Evolutionary conservation across 192 early-diverging fungal species (phyloP), one percentile per base, ranked within the genome.

Genomic region (Blastocladiella britannica): DNA sequence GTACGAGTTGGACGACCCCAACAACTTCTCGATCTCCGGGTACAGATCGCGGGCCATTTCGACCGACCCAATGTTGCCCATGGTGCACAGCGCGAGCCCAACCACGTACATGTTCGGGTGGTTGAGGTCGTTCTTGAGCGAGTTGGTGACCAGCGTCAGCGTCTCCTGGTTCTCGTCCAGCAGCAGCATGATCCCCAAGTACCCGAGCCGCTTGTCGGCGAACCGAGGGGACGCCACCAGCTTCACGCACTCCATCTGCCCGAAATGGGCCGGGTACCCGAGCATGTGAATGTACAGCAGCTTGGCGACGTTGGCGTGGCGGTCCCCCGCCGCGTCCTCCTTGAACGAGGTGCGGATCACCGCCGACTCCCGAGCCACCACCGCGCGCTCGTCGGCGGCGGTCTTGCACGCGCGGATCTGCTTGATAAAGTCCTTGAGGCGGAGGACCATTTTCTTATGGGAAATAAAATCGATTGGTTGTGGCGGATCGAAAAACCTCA

Each of bases 241-340:
- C 70, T 99, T 99, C 29, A 99, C 70, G 65, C 95, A 99, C 67
- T 99, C 95, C 51, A 99, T 92, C 72, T 99, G 95, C 24, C 95
- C 95, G 70, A 97, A 99, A 66, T 97, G 95, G 26, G 93, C 95
- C 28, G 93, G 91, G 62, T 94, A 95, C 22, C 95, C 91, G 22
- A 99, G 79, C 87, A 99, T 87, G 64, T 94, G 89, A 58, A 99
- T 94, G 63, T 99, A 99, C 12, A 99, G 75, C 62, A 99, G 73
- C 69, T 99, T 99, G 26, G 89, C 87, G 31, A 99, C 84, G 71
- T 97, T 99, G 58, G 84, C 75, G 66, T 91, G 86, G 29, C 93
- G 79, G 25, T 84, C 77, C 43, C 91, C 92, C 54, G 76, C 79
- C 68, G 91, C 88, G 63, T 92, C 93, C 58, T 95, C 88, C 67